Evolutionary conservation across 306 rosid species (phyloP).

Genomic region (Cicer chorassanicum): DNA sequence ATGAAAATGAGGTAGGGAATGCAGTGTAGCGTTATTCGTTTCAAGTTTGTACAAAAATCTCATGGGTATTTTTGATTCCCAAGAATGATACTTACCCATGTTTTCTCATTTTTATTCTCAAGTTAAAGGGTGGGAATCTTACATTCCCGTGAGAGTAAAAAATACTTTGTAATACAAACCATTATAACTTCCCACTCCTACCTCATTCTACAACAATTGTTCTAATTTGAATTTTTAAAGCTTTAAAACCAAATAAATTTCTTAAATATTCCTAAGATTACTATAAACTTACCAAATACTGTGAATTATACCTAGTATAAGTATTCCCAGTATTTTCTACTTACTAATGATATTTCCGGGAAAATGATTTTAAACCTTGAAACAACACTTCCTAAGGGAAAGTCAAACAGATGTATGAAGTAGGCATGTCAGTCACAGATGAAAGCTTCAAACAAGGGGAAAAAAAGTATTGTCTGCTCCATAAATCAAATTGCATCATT

Average conservation of each 20-base stretch:
- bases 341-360: neutral
- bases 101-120: neutral
- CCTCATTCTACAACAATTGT: neutral
- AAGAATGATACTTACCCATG: neutral
- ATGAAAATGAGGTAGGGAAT: neutral
- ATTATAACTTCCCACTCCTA: neutral
- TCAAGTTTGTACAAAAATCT: neutral
- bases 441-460: constrained; percentile 38
- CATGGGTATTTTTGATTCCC: neutral
- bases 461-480: neutral
- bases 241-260: neutral
- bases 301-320: neutral
- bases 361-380: constrained; percentile 5
- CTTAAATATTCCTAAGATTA: neutral
- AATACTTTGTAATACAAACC: neutral
- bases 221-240: neutral
- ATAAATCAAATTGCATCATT: neutral
- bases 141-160: neutral
- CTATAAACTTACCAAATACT: neutral
- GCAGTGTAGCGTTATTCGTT: neutral
- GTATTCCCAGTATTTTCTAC: neutral
- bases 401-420: constrained; percentile 8
- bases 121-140: neutral
- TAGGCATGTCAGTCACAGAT: constrained; percentile 23
- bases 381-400: constrained; percentile 10